Base-by-base conservation (phyloP, 1,284 basidiomycete species). In the Pyrrhoderma lamaoense region DNA sequence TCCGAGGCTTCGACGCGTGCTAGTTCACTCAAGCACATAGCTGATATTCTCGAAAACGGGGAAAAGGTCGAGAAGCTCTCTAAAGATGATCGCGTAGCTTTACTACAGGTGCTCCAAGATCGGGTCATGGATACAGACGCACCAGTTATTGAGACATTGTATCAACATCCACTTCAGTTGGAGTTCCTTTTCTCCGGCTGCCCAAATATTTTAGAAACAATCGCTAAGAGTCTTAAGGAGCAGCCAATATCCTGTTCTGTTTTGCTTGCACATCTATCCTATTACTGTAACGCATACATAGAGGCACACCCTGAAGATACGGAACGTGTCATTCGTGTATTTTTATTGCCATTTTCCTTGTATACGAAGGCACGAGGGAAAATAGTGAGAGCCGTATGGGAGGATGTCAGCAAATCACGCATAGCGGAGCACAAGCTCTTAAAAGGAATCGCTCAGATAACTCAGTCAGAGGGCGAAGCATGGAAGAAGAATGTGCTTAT, bases 341-440 rank as follows among this genome's bases (percentile, higher is more conserved):
- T 86, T 1, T 65, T 93, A 44, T 85, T 90, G 61, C 85, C 87
- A 0, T 79, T 81, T 58, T 66, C 94, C 16, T 65, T 94, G 11
- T 82, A 79, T 55, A 83, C 83, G 3, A 88, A 87, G 60, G 68
- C 82, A 3, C 75, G 80, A 43, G 77, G 82, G 56, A 81, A 78
- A 58, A 82, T 80, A 0, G 72, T 77, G 0, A 71, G 75, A 23
- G 62, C 73, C 21, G 77, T 82, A 0, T 92, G 89, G 89, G 77
- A 80, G 52, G 65, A 75, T 11, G 61, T 89, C 21, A 66, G 66
- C 21, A 56, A 64, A 5, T 65, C 65, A 47, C 62, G 56, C 14
- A 70, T 67, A 55, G 68, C 62, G 60, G 49, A 61, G 63, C 45
- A 49, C 42, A 57, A 48, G 45, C 47, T 53, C 31, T 59, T 55